Conservation (phyloP, 495 filamentous ascomycete species). For the Cladorrhinum samala region DNA sequence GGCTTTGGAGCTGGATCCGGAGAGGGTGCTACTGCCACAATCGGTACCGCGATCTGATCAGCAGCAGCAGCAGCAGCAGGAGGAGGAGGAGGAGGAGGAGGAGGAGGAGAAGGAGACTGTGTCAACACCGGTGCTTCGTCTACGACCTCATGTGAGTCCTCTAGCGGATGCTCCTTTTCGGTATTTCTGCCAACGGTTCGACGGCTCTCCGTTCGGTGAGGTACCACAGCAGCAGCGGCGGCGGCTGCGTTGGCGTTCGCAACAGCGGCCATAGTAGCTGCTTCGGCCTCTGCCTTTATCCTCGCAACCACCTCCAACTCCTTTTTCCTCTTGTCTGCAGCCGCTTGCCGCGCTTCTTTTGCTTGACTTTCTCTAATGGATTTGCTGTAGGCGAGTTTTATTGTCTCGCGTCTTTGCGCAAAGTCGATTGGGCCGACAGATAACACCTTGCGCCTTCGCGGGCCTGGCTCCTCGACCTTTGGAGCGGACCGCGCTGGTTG, state of each 20-base stretch:
- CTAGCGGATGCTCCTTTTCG: slow-evolving; percentile 3
- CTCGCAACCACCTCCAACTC: slow-evolving; percentile 34
- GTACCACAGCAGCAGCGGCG: slow-evolving; percentile 1
- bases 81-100: no score
- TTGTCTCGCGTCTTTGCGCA: slow-evolving; percentile 65
- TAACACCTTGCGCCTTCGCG: slow-evolving; percentile 37
- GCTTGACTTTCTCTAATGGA: slow-evolving; percentile 65
- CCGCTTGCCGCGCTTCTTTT: slow-evolving; percentile 44
- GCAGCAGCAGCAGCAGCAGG: no score
- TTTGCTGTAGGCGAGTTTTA: slow-evolving; percentile 73
- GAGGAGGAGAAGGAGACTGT: no score
- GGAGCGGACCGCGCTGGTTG: slow-evolving; percentile 32
- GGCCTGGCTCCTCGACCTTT: slow-evolving; percentile 28
- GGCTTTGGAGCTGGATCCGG: slow-evolving; percentile 3
- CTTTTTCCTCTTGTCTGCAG: slow-evolving; percentile 39
- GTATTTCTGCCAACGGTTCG: not conserved
- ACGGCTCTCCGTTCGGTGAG: slow-evolving; percentile 1
- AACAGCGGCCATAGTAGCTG: slow-evolving; percentile 20
- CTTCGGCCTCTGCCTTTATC: slow-evolving; percentile 28
- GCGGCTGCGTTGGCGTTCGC: slow-evolving; percentile 14
- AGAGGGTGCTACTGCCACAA: not conserved
- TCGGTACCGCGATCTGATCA: not conserved
- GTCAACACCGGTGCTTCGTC: not conserved
- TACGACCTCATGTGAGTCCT: not conserved
- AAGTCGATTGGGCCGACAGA: slow-evolving; percentile 68